Conservation (phyloP, 805 yeast species). For the Maudiozyma bulderi region DNA sequence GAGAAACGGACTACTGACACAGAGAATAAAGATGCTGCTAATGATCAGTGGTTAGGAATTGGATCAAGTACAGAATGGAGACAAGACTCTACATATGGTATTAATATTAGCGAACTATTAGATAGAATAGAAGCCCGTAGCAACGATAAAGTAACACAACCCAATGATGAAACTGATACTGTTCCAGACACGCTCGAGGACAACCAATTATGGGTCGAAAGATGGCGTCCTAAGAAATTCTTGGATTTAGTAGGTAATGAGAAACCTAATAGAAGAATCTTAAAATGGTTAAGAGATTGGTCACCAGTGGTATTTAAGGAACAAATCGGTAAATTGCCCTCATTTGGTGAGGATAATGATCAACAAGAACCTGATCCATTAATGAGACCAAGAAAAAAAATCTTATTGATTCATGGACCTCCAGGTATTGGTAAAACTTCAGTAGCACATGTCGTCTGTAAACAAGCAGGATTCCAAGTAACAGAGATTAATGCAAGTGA, state of each 20-base stretch:
- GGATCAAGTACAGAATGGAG: conserved; percentile 10
- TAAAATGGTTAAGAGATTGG: conserved; percentile 65
- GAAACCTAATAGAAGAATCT: conserved; percentile 44
- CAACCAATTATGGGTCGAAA: conserved; percentile 44
- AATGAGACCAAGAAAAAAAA: conserved; percentile 49
- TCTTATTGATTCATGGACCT: conserved; percentile 78
- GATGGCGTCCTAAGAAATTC: conserved; percentile 57
- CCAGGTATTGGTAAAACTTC: conserved; percentile 93
- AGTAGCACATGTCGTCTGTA: conserved; percentile 74
- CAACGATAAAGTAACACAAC: background rate
- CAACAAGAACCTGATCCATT: conserved; percentile 35
- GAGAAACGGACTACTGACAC: background rate
- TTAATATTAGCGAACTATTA: conserved; percentile 30
- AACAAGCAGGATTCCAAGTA: conserved; percentile 69
- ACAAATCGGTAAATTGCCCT: conserved; percentile 24
- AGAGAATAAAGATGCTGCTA: background rate
- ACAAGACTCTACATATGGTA: conserved; percentile 30
- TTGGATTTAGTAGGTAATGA: conserved; percentile 65
- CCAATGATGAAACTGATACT: background rate
- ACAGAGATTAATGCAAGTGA: conserved; percentile 84
- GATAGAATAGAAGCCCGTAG: conserved; percentile 25
- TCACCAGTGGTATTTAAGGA: conserved; percentile 46
- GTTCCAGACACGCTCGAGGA: background rate
- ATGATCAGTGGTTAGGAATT: background rate
- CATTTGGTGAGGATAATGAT: conserved; percentile 6